Evolutionary conservation across 176 grass and related monocot genomes (phyloP), one percentile per base, ranked within the genome.

Genomic region (Bothriochloa decipiens): DNA sequence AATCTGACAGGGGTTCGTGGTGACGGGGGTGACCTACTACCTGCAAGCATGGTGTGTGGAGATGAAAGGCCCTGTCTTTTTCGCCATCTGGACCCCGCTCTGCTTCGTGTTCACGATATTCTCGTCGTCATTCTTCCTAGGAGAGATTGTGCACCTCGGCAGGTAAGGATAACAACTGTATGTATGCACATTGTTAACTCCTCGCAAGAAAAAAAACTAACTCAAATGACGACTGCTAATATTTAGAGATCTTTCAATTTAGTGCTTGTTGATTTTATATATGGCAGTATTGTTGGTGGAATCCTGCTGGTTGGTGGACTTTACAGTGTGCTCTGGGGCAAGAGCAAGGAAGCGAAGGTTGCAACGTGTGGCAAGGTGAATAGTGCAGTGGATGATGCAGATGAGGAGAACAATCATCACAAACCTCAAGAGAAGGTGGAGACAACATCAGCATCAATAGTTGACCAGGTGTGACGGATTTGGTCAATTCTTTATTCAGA

Each of bases 321-420:
- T 35, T 94, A 94, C 68, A 89, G 84, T 45, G 87, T 94, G 20
- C 47, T 94, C 16, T 91, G 92, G 92, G 92, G 87, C 5, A 91
- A 94, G 66, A 84, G 85, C 75, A 79, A 83, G 70, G 89, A 84
- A 41, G 33, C 11, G 11, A 32, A 40, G n/a, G 47, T 28, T 5
- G 26, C 2, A 6, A 36, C 70, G 17, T 75, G 61, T 5, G 23
- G 17, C 14, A 33, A 72, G 41, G 42, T 73, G 11, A 73, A 73
- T 49, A 73, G 50, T 57, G 52, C 42, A 49, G 4, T 43, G 22
- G 22, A 71, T 40, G 18, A 41, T 41, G 20, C 7, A 4, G 22
- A 32, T 16, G 72, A 74, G 17, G 72, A 32, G 15, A 50, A 74
- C 1, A 7, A 9, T 50, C 25, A 52, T 8, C 43, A 52, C 11